phyloP scores from a whole-genome alignment of 75 land plant species.

The Pinus taeda region DNA sequence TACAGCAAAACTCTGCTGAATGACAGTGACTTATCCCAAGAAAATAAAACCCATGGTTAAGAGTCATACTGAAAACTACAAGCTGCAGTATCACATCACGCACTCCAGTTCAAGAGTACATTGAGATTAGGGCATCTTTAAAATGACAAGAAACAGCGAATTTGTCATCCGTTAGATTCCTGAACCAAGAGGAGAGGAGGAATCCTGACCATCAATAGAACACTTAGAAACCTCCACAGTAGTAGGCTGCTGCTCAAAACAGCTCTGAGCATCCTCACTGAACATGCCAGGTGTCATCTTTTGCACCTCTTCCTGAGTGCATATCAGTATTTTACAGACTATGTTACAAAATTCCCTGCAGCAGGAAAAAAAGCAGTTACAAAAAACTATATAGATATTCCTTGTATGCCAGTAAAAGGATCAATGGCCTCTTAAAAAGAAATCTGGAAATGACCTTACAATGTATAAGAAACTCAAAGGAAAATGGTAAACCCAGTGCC shows the following conservation, averaged over 20 bases:
- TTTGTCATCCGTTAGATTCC: conserved; percentile 7
- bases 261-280: conserved; percentile 57
- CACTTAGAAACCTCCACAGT: conserved; percentile 43
- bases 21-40: too few species aligned
- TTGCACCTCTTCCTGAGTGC: conserved; percentile 63
- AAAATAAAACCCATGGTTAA: too few species aligned
- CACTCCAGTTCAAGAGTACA: too few species aligned
- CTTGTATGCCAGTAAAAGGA: conserved; percentile 2
- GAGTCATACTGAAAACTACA: too few species aligned
- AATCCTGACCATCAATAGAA: conserved; percentile 41
- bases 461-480: not conserved
- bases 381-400: not conserved
- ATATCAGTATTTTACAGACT: conserved; percentile 53
- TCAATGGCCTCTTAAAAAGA: not conserved
- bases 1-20: too few species aligned
- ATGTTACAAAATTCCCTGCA: conserved; percentile 59
- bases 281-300: conserved; percentile 32
- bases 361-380: not conserved
- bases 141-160: not conserved
- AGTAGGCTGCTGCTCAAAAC: conserved; percentile 46
- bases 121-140: too few species aligned
- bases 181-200: conserved; percentile 38
- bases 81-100: too few species aligned
- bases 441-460: not conserved
- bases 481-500: not conserved